These are phyloP conservation scores for Kalaharituber pfeilii DNA, from an alignment of 2,329 filamentous ascomycete species.

Conservation along the genomic window DNA sequence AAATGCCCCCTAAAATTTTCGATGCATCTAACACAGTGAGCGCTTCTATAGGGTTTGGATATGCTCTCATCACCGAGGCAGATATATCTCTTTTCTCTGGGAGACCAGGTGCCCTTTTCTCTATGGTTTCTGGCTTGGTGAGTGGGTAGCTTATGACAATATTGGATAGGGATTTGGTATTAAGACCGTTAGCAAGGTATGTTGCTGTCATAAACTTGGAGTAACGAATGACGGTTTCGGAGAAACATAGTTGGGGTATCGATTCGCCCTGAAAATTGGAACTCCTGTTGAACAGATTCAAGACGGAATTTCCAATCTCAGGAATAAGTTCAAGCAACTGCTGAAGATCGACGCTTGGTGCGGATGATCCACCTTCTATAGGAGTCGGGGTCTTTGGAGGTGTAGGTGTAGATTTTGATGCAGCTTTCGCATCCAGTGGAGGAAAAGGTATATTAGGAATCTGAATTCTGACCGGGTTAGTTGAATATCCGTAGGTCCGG, in stretches of 20 bases:
- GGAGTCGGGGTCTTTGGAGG: conserved; percentile 23
- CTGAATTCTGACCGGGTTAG: conserved; percentile 8
- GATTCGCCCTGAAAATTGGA: conserved; percentile 45
- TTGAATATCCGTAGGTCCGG: conserved; percentile 2
- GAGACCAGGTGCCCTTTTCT: conserved; percentile 11
- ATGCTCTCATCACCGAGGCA: conserved; percentile 37
- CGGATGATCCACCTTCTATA: conserved; percentile 6
- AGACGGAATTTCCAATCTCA: conserved; percentile 56
- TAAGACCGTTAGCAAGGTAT: conserved; percentile 48
- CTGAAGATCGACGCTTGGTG: conserved; percentile 16
- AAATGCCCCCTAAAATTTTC: conserved; percentile 67
- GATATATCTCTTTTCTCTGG: conserved; percentile 19
- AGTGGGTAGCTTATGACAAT: conserved; percentile 46
- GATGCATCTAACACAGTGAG: conserved; percentile 60
- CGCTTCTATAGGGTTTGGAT: conserved; percentile 38
- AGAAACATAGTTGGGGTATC: conserved; percentile 51
- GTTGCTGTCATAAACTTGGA: conserved; percentile 51
- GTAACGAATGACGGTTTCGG: conserved; percentile 57
- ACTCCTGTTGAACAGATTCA: conserved; percentile 54
- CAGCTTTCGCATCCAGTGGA: conserved; percentile 23
- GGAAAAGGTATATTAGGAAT: conserved; percentile 17
- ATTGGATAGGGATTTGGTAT: conserved; percentile 42
- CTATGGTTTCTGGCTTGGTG: conserved; percentile 29
- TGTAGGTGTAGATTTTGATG: conserved; percentile 19
- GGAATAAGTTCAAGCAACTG: conserved; percentile 37